These are phyloP conservation scores for Leptomonas pyrrhocoris DNA, from an alignment of 208 protist genomes.

Conservation along the genomic window DNA sequence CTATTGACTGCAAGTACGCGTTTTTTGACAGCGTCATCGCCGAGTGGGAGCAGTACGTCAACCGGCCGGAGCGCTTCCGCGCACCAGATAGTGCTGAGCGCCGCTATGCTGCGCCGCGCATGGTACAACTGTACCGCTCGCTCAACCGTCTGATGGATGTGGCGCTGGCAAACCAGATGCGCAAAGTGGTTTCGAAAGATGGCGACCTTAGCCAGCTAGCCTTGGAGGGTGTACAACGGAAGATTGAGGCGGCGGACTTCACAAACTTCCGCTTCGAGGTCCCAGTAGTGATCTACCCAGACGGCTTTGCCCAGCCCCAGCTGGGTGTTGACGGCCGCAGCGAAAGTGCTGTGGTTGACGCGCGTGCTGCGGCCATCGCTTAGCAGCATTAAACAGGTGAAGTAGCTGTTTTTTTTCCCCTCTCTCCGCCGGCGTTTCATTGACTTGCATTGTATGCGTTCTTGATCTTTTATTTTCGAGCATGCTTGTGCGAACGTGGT, in stretches of 20 bases:
- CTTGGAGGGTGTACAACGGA: constrained; percentile 59
- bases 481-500: too few species aligned
- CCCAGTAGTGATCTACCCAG: constrained; percentile 84
- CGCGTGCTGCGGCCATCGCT: neutral
- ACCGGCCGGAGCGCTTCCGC: constrained; percentile 83
- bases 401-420: neutral
- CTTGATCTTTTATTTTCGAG: neutral
- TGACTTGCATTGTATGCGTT: neutral
- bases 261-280: constrained; percentile 71
- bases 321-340: constrained; percentile 63
- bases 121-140: constrained; percentile 88
- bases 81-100: constrained; percentile 78
- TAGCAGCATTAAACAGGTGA: neutral
- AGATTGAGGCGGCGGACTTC: constrained; percentile 55
- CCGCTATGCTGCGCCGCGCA: constrained; percentile 80
- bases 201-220: constrained; percentile 42
- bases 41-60: constrained; percentile 93
- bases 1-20: constrained; percentile 75
- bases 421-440: neutral
- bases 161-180: constrained; percentile 76
- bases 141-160: constrained; percentile 88
- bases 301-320: constrained; percentile 51
- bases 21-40: constrained; percentile 87
- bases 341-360: neutral
- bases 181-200: constrained; percentile 27